Evolutionary conservation across 495 filamentous ascomycete species (phyloP), one percentile per base, ranked within the genome.

Genomic region (Talaromyces liani): DNA sequence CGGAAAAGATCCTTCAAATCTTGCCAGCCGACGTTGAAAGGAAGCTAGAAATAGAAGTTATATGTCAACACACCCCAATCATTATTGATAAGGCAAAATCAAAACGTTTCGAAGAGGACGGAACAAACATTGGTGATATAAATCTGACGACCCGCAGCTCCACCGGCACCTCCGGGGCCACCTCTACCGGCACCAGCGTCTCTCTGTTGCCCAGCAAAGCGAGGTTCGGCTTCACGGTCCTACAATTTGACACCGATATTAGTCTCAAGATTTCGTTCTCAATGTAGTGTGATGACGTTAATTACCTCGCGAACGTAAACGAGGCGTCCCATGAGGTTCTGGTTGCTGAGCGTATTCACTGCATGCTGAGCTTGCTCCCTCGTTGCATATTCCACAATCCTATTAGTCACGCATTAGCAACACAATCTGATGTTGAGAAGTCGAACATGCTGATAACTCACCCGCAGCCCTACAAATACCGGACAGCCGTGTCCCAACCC

Each of bases 311-410:
- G 91, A 75, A 98, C 94, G 73, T 98, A 98, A 70, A 98, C 92
- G 55, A 98, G 89, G 78, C 94, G 87, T 58, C 94, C 94, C 92
- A 97, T 97, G 59, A 98, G 81, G 72, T 93, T 97, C 77, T 96
- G 92, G 79, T 98, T 98, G 86, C 93, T 97, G 80, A 98, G 92
- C 71, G 91, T 93, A 79, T 88, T 91, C 82, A 98, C 93, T 68
- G 94, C 94, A 77, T 91, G 87, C 78, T 98, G 95, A 71, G 94
- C 94, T 89, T 98, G 92, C 71, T 98, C 95, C 87, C 92, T 91
- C 67, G 93, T 97, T 68, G 94, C 94, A 87, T 98, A 98, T 88
- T 98, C 94, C 88, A 98, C 94, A 91, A 98, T 98, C 84, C 94
- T 97, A 64, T 14, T 22, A 41, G 39, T 9, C 18, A 60, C 45